These are phyloP conservation scores for Penicillium daleae DNA, from an alignment of 495 filamentous ascomycete species.

Conservation along the genomic window DNA sequence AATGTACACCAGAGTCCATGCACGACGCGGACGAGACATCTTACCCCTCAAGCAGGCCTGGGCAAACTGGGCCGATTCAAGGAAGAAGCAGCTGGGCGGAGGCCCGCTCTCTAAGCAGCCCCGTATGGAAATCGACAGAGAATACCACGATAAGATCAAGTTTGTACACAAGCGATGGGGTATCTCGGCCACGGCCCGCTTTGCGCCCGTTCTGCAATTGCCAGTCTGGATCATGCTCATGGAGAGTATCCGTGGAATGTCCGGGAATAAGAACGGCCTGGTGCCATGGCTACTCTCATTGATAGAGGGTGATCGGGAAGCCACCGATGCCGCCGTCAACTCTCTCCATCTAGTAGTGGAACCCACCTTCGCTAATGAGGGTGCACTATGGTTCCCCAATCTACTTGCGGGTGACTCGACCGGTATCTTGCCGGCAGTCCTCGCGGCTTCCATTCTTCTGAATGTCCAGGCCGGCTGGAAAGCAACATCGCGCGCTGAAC, in stretches of 20 bases:
- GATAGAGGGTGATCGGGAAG: conserved; percentile 13
- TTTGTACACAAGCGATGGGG: conserved; percentile 47
- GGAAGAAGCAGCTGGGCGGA: not conserved
- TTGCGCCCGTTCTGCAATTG: conserved; percentile 51
- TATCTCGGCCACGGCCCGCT: conserved; percentile 54
- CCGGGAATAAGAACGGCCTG: conserved; percentile 58
- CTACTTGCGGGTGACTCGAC: conserved; percentile 71
- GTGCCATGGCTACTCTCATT: conserved; percentile 45
- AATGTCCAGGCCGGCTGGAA: conserved; percentile 44
- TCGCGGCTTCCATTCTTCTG: conserved; percentile 47
- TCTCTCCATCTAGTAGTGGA: conserved; percentile 45
- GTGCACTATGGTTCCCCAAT: conserved; percentile 81
- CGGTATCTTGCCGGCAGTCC: conserved; percentile 63
- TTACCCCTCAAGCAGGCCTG: conserved; percentile 56
- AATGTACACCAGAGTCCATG: conserved; percentile 52
- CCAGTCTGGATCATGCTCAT: conserved; percentile 72
- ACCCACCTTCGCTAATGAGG: conserved; percentile 64
- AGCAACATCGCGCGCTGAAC: conserved; percentile 13
- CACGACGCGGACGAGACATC: conserved; percentile 48
- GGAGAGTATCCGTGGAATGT: conserved; percentile 68
- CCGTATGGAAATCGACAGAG: conserved; percentile 11
- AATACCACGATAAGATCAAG: conserved; percentile 7
- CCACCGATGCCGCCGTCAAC: conserved; percentile 6
- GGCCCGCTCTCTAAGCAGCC: not conserved
- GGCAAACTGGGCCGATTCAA: conserved; percentile 36